Percentiles rank a stretch among this genome's conserved stretches.
phyloP scores from a whole-genome alignment of 805 yeast genomes.

The Yarrowia sp. region DNA sequence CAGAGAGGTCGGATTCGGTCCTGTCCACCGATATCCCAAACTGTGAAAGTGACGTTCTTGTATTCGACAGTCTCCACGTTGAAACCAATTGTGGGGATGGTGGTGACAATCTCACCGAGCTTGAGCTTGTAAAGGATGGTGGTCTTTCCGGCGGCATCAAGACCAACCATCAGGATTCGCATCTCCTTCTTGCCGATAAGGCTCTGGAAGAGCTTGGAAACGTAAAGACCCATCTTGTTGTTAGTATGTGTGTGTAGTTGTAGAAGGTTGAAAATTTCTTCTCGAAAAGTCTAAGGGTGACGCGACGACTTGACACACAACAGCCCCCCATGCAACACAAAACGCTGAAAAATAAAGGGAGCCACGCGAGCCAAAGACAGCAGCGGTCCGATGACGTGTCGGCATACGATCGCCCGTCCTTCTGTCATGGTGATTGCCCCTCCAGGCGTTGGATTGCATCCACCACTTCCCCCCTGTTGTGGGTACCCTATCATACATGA shows the following conservation, averaged over 20 bases:
- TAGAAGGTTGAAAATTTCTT: constrained; percentile 27
- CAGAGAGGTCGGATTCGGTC: constrained; percentile 98
- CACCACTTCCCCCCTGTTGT: constrained; percentile 9
- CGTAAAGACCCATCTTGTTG: constrained; percentile 84
- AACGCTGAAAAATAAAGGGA: constrained; percentile 12
- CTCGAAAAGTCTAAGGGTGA: constrained; percentile 38
- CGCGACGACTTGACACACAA: constrained; percentile 23
- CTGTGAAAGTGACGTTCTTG: constrained; percentile 95
- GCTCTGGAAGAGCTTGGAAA: constrained; percentile 92
- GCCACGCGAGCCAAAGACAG: constrained; percentile 21
- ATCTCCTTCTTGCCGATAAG: constrained; percentile 97
- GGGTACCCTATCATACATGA: constrained; percentile 32
- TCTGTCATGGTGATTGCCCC: neutral
- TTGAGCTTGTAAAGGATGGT: constrained; percentile 93
- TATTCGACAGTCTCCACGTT: constrained; percentile 97
- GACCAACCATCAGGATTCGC: constrained; percentile 98
- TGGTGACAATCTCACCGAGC: constrained; percentile 94
- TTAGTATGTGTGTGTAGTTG: constrained; percentile 37
- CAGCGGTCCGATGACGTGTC: neutral
- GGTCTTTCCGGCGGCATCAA: constrained; percentile 98
- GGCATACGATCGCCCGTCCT: neutral
- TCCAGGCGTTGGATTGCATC: neutral
- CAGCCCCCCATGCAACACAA: neutral
- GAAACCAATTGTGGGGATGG: constrained; percentile 97
- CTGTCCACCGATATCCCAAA: constrained; percentile 99